These are phyloP conservation scores for Glycine soja DNA, from an alignment of 306 rosid species.

Conservation along the genomic window DNA sequence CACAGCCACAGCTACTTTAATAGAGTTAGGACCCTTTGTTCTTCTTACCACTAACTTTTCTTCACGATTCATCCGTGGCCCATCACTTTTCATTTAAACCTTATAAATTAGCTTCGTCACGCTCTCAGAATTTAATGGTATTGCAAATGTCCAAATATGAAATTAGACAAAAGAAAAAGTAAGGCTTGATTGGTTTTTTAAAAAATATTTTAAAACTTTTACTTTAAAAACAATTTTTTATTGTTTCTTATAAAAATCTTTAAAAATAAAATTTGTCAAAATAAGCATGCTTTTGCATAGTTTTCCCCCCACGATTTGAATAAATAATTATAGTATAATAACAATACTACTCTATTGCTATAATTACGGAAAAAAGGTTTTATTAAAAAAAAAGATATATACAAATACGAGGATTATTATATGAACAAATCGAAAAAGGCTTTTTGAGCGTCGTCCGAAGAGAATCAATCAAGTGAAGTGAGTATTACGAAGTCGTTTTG, in stretches of 20 bases:
- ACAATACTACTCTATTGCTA: not conserved
- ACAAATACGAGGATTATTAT: too few species aligned
- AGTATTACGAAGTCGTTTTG: conserved; percentile 22
- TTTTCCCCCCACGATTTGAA: too few species aligned
- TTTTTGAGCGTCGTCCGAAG: too few species aligned
- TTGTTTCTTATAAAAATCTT: too few species aligned
- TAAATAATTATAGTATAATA: too few species aligned
- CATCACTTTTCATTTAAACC: conserved; percentile 35
- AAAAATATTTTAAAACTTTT: too few species aligned
- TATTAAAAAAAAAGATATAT: not conserved
- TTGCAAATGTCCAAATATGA: not conserved
- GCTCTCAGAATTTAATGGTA: too few species aligned
- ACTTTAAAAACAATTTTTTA: too few species aligned
- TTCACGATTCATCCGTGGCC: conserved; percentile 34
- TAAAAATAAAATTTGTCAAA: too few species aligned
- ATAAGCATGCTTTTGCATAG: too few species aligned
- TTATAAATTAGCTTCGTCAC: not conserved
- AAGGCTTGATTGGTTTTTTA: not conserved
- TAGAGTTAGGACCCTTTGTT: not conserved
- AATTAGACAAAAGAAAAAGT: not conserved
- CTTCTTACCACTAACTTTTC: not conserved
- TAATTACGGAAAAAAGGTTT: not conserved
- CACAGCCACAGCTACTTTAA: not conserved
- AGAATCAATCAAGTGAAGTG: not conserved
- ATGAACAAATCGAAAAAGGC: not conserved